Evolutionary conservation across 148 eudicot species (phyloP).

Genomic region (Spergularia marina): DNA sequence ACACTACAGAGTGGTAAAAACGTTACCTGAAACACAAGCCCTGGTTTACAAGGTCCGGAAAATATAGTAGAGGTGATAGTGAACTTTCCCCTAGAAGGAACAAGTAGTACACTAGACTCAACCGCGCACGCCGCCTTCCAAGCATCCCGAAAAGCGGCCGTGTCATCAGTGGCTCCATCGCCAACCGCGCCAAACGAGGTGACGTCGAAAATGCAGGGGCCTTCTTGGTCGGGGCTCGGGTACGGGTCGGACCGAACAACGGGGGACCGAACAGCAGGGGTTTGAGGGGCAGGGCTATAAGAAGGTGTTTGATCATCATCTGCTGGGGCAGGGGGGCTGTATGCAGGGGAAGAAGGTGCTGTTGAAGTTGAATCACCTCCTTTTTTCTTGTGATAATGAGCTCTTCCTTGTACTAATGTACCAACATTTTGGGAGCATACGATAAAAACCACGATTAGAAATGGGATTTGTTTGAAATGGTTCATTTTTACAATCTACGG

Average conservation of each 20-base stretch:
- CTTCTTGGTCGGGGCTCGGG: constrained; percentile 33
- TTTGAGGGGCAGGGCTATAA: constrained; percentile 29
- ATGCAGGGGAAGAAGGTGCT: constrained; percentile 18
- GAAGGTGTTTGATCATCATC: constrained; percentile 26
- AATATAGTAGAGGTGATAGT: constrained; percentile 77
- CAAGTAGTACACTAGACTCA: constrained; percentile 53
- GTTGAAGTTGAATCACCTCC: background rate
- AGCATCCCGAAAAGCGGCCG: constrained; percentile 61
- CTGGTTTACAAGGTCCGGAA: constrained; percentile 84
- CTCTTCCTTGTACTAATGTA: constrained; percentile 51
- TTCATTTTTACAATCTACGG: constrained; percentile 1
- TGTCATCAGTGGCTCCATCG: constrained; percentile 71
- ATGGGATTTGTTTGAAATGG: background rate
- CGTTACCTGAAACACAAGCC: constrained; percentile 71
- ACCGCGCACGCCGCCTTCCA: constrained; percentile 93
- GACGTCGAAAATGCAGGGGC: constrained; percentile 65
- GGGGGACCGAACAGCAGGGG: constrained; percentile 29
- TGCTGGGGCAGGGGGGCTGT: constrained; percentile 22
- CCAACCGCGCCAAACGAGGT: constrained; percentile 72
- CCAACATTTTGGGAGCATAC: constrained; percentile 15
- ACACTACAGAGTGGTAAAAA: background rate
- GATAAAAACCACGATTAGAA: background rate
- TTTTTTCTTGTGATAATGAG: constrained; percentile 51
- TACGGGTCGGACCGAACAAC: constrained; percentile 46
- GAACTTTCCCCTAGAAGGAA: constrained; percentile 51